Evolutionary conservation across 495 filamentous ascomycete genomes (phyloP), one percentile per base, ranked within the genome.

Genomic region (Aspergillus wentii): DNA sequence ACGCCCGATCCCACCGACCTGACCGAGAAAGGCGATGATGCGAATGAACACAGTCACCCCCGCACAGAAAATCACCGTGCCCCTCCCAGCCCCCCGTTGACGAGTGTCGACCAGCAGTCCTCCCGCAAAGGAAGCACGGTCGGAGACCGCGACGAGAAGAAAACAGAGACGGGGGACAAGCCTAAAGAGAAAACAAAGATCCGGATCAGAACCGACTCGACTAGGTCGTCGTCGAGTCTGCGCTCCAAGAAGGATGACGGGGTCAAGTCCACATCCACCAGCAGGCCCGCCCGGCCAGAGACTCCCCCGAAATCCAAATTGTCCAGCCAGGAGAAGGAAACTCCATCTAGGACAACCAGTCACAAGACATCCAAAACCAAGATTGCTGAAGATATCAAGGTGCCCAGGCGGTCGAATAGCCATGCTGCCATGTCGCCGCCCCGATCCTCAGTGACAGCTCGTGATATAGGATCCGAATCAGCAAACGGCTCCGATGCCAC

Each of bases 1-100:
- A 92, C 87, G 0, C 87, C 87, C 11, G 85, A 90, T 38, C 70
- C 84, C 21, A 92, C 87, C 25, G 87, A 92, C 49, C 53, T 90
- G 8, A 79, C 82, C 22, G 64, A 72, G 35, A 66, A 74, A 17
- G 56, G 64, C 14, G 48, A 55, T 39, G 49, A 55, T 34, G 48
- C 44, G 11, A 59, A 60, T 39, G 46, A 48, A 26, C 34, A 48
- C 25, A 46, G 38, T n/a, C 47, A 57, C 20, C 38, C 49, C 23
- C 56, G 48, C 18, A 42, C 51, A 1, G 53, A 61, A 19, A 55
- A 58, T 33, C 50, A 62, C 20, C 47, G 65, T 44, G 62, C 71
- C 21, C 80, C 80, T 30, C 80, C 80, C 8, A 84, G 80, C 41
- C 80, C 80, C 3, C 80, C 80, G 1, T 63, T 83, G 47, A 82